Percentiles rank a stretch among this genome's conserved stretches.
phyloP scores from a whole-genome alignment of 768 basidiomycete genomes.

The Solioccasus polychromus region DNA sequence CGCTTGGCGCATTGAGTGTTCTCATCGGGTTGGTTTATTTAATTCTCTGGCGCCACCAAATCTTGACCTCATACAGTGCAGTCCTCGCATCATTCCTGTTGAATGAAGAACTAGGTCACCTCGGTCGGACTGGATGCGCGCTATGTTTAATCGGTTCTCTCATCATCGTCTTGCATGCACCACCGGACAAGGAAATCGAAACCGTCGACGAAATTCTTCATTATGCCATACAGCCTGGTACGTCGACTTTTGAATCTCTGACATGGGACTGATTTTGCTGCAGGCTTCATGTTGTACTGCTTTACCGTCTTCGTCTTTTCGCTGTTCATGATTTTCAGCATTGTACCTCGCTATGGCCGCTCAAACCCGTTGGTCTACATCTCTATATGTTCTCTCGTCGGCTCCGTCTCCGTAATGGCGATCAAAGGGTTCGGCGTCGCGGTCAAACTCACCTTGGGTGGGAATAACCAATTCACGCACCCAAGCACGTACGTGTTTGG shows the following conservation, averaged over 20 bases:
- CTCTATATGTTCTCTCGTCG: slow-evolving; percentile 94
- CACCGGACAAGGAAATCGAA: slow-evolving; percentile 88
- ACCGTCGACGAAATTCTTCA: slow-evolving; percentile 92
- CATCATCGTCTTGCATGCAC: slow-evolving; percentile 94
- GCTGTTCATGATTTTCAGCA: slow-evolving; percentile 80
- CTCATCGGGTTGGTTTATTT: slow-evolving; percentile 76
- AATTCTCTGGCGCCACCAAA: neutral
- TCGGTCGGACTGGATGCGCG: slow-evolving; percentile 85
- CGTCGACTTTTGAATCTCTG: slow-evolving; percentile 17
- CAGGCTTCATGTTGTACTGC: slow-evolving; percentile 91
- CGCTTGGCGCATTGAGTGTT: slow-evolving; percentile 94
- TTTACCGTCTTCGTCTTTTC: slow-evolving; percentile 80
- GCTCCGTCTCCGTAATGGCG: slow-evolving; percentile 97
- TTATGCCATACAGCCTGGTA: slow-evolving; percentile 93
- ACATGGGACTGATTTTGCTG: slow-evolving; percentile 7
- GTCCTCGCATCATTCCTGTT: slow-evolving; percentile 91
- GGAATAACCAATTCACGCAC: slow-evolving; percentile 93
- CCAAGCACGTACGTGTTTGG: slow-evolving; percentile 97
- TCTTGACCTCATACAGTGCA: slow-evolving; percentile 54
- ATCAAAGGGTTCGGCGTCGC: slow-evolving; percentile 98
- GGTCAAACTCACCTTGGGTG: slow-evolving; percentile 87
- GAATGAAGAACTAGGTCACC: slow-evolving; percentile 89
- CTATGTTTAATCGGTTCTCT: slow-evolving; percentile 84
- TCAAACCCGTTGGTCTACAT: slow-evolving; percentile 89
- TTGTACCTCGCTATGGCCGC: slow-evolving; percentile 84